These are phyloP conservation scores for Ramaria sp. DNA, from an alignment of 768 basidiomycete genomes.

Conservation along the genomic window DNA sequence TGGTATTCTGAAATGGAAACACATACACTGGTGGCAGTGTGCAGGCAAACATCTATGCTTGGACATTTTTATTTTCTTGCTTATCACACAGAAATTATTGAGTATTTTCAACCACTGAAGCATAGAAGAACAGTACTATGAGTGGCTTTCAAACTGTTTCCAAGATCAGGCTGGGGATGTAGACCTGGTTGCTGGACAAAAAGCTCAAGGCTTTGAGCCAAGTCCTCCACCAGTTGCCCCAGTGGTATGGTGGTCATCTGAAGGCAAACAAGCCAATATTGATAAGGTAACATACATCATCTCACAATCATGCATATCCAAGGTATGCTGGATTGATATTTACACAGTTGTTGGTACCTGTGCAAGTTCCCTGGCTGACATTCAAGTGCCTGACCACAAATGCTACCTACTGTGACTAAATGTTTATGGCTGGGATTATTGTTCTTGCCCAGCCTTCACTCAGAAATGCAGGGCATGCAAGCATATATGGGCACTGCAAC, in stretches of 20 bases:
- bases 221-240: background rate
- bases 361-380: background rate
- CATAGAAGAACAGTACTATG: background rate
- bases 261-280: background rate
- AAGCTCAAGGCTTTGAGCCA: background rate
- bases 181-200: background rate
- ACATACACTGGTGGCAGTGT: constrained; percentile 18
- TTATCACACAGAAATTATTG: background rate
- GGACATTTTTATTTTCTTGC: background rate
- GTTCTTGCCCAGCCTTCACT: background rate
- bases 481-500: background rate
- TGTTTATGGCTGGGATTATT: background rate
- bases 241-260: background rate
- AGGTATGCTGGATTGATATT: background rate
- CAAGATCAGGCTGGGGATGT: background rate
- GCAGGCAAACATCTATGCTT: constrained; percentile 21
- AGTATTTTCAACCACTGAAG: background rate
- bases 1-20: constrained; percentile 20
- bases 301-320: background rate
- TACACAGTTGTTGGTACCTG: background rate
- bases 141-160: background rate
- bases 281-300: background rate
- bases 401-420: background rate
- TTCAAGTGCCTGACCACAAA: background rate
- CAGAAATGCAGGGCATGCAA: background rate